A percentile compares a stretch with the other conserved stretches of the same genome.
These are phyloP conservation scores for Hura crepitans DNA, from an alignment of 441 rosid species.

Conservation along the genomic window DNA sequence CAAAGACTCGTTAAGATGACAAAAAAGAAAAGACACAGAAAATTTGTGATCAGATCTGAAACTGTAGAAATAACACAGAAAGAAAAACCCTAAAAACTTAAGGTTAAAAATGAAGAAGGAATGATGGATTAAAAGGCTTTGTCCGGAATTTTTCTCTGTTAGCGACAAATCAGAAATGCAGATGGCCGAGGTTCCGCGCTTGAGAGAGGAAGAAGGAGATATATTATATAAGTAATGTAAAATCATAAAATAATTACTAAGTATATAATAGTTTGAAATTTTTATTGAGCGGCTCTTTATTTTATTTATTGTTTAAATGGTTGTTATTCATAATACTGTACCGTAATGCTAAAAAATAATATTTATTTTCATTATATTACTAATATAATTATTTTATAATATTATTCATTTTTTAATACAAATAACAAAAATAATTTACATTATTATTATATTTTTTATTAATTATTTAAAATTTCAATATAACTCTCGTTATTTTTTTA, in stretches of 20 bases:
- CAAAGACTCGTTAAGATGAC: slow-evolving; percentile 36
- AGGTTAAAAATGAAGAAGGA: not conserved
- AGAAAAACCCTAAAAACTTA: slow-evolving; percentile 26
- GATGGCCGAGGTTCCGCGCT: slow-evolving; percentile 1
- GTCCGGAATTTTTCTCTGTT: slow-evolving; percentile 1
- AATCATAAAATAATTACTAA: not conserved
- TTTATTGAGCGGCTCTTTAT: slow-evolving; percentile 12
- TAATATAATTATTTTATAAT: too few species aligned
- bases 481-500: too few species aligned
- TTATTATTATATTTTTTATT: too few species aligned
- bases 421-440: too few species aligned
- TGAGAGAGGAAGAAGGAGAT: not conserved
- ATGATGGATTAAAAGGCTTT: not conserved
- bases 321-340: too few species aligned
- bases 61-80: not conserved
- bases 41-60: slow-evolving; percentile 42
- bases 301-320: not conserved
- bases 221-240: slow-evolving; percentile 5
- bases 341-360: too few species aligned
- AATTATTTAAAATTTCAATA: too few species aligned
- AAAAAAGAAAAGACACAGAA: slow-evolving; percentile 3
- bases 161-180: not conserved
- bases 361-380: too few species aligned
- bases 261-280: not conserved
- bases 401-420: too few species aligned